Conservation (phyloP, 306 rosid genomes). For the Prunus armeniaca region DNA sequence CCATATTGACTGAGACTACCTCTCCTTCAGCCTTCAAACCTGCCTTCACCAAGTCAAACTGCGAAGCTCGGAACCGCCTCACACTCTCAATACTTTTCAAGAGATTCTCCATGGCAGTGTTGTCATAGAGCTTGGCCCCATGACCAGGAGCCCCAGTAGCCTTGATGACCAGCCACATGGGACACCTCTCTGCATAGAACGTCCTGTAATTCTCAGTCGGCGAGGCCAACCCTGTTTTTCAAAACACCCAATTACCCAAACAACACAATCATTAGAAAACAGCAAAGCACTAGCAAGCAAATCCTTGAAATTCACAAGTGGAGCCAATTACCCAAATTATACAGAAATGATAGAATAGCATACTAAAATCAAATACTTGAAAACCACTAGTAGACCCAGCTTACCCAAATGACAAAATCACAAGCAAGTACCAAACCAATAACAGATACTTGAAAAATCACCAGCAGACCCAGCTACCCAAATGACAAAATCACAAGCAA, state of each 20-base stretch:
- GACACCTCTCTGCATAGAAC: conserved; percentile 76
- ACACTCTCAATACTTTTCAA: conserved; percentile 81
- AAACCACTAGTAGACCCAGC: background rate
- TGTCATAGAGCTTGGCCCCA: conserved; percentile 92
- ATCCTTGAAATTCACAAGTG: background rate
- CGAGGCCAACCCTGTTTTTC: conserved; percentile 64
- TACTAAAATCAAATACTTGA: background rate
- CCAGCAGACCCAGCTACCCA: background rate
- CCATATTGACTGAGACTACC: conserved; percentile 81
- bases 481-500: background rate
- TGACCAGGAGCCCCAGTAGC: conserved; percentile 89
- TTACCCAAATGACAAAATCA: background rate
- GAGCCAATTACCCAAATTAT: background rate
- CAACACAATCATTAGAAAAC: background rate
- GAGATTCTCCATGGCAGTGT: conserved; percentile 88
- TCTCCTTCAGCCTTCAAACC: conserved; percentile 85
- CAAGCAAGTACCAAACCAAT: background rate
- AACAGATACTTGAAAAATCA: background rate
- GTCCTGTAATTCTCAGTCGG: conserved; percentile 57
- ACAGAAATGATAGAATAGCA: background rate
- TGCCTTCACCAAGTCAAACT: conserved; percentile 75
- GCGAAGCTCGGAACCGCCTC: conserved; percentile 74
- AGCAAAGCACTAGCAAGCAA: background rate
- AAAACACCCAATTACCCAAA: background rate
- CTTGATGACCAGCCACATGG: conserved; percentile 87